Base-by-base conservation (phyloP, 78 protist genomes). In the Guillardia theta region DNA sequence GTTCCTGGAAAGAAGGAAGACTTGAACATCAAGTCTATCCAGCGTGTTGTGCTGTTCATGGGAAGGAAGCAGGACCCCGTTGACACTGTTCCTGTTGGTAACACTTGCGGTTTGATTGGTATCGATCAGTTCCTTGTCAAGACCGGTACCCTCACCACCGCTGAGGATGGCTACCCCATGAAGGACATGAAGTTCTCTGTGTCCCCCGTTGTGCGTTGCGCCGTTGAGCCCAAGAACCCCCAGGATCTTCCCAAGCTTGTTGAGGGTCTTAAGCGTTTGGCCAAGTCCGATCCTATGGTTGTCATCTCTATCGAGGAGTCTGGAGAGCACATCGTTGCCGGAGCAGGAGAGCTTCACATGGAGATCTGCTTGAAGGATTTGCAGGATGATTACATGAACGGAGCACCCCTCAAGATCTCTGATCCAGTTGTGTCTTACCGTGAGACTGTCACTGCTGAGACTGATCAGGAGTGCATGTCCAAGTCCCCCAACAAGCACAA, bases 401-500 rank as follows among this genome's bases (percentile, higher is more conserved):
- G 97, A 24, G 96, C 97, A 39, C 97, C 93, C 47, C 88, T 99
- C 95, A 96, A 93, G 88, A 97, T 96, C 95, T 97, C 99, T 87
- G 99, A 98, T 94, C 99, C 99, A 70, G 99, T 99, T 88, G 99
- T 99, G 62, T 97, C 99, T 30, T 98, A 94, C 98, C 96, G 99
- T 46, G 99, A 99, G 43, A 53, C 99, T 18, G 98, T 99, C 94
- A 48, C 96, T 44, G 94, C 53, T 46, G 64, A 95, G 94, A 96
- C 99, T 3, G 37, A 62, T 62, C 9, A 44, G 47, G 80, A 47
- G 44, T 96, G 98, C 96, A 94, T 99, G 76, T 64, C 99, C 94
- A 99, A 99, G 99, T 99, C 99, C 36, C 99, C 99, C 94, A 99
- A 99, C 99, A 98, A 98, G 97, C 99, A 99, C 98, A 99, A 99